These are phyloP conservation scores for Gryganskiella cystojenkinii DNA, from an alignment of 192 early-diverging fungal genomes.

Conservation along the genomic window DNA sequence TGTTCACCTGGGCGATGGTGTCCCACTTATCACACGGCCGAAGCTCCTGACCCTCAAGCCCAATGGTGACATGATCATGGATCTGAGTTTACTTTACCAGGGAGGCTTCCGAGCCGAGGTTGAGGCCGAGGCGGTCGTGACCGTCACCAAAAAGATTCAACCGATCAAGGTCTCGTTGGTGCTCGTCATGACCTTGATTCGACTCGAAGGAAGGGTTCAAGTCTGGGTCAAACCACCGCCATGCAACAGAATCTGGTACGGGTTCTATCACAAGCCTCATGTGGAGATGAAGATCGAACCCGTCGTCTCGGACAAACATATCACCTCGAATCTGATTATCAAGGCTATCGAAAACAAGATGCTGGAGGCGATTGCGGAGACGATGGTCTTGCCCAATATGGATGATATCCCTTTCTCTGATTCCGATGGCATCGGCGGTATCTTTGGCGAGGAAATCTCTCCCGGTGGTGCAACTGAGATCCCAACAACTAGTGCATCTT, in stretches of 20 bases:
- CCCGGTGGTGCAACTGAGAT: constrained; percentile 14
- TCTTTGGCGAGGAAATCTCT: constrained; percentile 61
- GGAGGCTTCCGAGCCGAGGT: constrained; percentile 82
- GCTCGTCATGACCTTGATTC: constrained; percentile 77
- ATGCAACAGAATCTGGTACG: constrained; percentile 88
- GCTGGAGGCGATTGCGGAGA: constrained; percentile 80
- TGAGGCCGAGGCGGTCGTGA: constrained; percentile 72
- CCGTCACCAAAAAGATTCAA: constrained; percentile 63
- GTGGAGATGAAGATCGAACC: constrained; percentile 81
- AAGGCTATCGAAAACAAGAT: constrained; percentile 88
- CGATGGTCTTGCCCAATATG: constrained; percentile 88
- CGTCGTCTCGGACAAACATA: constrained; percentile 85
- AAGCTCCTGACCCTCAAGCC: constrained; percentile 76
- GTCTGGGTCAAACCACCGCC: constrained; percentile 83
- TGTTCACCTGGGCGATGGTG: constrained; percentile 79
- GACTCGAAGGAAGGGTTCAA: constrained; percentile 78
- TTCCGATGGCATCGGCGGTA: constrained; percentile 62
- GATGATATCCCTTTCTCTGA: constrained; percentile 87
- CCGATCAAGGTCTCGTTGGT: constrained; percentile 82
- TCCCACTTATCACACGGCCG: constrained; percentile 83
- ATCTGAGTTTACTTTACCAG: constrained; percentile 81
- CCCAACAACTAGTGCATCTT: not conserved
- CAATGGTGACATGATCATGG: constrained; percentile 77
- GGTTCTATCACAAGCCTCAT: constrained; percentile 81
- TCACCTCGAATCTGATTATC: constrained; percentile 81